Conservation (phyloP, 352 stramenopile genomes). For the Phytophthora pisi region DNA sequence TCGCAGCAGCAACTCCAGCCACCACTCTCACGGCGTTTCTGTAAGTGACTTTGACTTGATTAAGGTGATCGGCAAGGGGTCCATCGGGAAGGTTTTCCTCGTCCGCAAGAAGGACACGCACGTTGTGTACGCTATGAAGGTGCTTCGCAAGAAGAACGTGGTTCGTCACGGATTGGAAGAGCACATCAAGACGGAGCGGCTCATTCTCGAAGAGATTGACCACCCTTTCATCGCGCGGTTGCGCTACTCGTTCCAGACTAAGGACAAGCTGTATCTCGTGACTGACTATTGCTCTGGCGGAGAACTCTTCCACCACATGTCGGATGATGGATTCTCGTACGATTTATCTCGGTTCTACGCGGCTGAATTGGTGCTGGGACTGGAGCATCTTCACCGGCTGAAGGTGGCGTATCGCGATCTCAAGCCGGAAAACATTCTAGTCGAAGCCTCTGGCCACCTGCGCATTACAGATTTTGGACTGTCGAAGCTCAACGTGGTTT, state of each 20-base stretch:
- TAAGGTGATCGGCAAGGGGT: constrained; percentile 82
- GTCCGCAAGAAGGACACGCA: constrained; percentile 89
- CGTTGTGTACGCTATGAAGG: constrained; percentile 97
- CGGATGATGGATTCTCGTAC: constrained; percentile 81
- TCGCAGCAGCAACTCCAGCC: constrained; percentile 37
- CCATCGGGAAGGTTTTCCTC: constrained; percentile 91
- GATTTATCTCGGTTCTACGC: constrained; percentile 93
- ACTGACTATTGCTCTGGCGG: constrained; percentile 93
- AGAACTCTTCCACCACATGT: constrained; percentile 98
- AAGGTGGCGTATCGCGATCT: constrained; percentile 98
- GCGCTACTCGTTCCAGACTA: constrained; percentile 97
- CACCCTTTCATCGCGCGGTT: constrained; percentile 99
- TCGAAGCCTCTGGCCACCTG: constrained; percentile 92
- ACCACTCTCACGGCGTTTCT: constrained; percentile 51
- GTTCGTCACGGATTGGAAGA: constrained; percentile 93
- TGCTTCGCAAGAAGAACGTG: constrained; percentile 97
- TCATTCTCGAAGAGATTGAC: constrained; percentile 97
- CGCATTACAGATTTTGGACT: constrained; percentile 97
- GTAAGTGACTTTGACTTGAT: constrained; percentile 88
- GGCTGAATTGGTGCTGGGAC: constrained; percentile 93
- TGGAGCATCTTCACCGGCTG: constrained; percentile 95
- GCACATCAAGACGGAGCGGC: constrained; percentile 96
- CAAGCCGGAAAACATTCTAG: constrained; percentile 96
- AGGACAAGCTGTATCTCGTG: constrained; percentile 89
- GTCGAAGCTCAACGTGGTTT: constrained; percentile 79